Base-by-base conservation (phyloP, 176 grass and related monocot genomes). In the Carex myosuroides region DNA sequence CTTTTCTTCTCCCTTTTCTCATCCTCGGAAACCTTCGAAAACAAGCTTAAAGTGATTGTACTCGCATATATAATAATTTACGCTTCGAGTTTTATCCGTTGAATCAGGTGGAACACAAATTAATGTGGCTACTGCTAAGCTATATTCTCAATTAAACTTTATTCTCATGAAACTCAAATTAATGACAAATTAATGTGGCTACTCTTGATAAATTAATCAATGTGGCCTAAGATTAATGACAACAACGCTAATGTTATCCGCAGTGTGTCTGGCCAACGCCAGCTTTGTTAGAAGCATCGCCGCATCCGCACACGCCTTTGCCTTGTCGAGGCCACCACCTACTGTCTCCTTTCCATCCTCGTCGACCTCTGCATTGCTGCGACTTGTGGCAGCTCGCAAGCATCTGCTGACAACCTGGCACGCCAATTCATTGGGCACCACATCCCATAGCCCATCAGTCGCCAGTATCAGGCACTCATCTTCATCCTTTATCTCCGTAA, bases 371-470 rank as follows among this genome's bases (percentile, higher is more conserved):
- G 2, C 17, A 3, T 13, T 54, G 20, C 22, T 30, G 63, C 42
- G 21, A 12, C 11, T 71, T 17, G 79, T 1, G 9, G 80, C 35
- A 3, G 58, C 3, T 81, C 84, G 82, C 64, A 98, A 72, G 86
- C 92, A 98, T 56, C 83, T 80, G 12, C 89, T 85, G 20, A 91
- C 91, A 64, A 98, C 77, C 50, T 93, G 81, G 88, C 92, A 98
- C 0, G 95, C 92, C 85, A 90, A 84, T 86, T 98, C 89, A 76
- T 98, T 95, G 81, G 65, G 85, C 60, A 98, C 92, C 78, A 98
- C 95, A 75, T 95, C 95, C 95, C 95, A 98, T 18, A 98, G 88
- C 2, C 95, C 92, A 81, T 98, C 95, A 69, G 87, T 98, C 33
- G 91, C 95, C 62, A 98, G 86, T 84, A 98, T 90, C 29, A 98